Evolutionary conservation across 2,329 filamentous ascomycete genomes (phyloP).

Genomic region (Cladosporium sphaerospermum): DNA sequence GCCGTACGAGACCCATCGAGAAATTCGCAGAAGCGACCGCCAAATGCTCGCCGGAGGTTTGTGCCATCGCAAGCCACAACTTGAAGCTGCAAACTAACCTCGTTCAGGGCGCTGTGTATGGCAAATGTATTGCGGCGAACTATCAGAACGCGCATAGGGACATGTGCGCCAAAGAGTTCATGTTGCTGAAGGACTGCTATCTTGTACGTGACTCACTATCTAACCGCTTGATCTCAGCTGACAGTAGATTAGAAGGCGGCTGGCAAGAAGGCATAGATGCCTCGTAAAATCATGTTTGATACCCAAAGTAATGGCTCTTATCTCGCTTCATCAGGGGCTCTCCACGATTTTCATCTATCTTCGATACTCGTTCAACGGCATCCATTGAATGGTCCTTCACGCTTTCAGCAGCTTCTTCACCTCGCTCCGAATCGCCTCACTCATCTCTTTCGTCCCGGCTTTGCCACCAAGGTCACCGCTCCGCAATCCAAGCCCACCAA

Average conservation of each 20-base stretch:
- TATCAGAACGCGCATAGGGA: slow-evolving; percentile 88
- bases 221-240: not conserved
- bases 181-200: slow-evolving; percentile 80
- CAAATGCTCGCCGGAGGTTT: slow-evolving; percentile 61
- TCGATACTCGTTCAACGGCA: not conserved
- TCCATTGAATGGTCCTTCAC: not conserved
- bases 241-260: slow-evolving; percentile 21
- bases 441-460: slow-evolving; percentile 38
- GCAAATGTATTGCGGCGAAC: slow-evolving; percentile 83
- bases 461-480: slow-evolving; percentile 51
- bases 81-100: not conserved
- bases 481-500: slow-evolving; percentile 45
- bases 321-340: too few species aligned
- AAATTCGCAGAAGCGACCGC: slow-evolving; percentile 60
- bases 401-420: slow-evolving; percentile 21
- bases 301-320: not conserved
- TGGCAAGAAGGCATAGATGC: slow-evolving; percentile 20
- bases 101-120: slow-evolving; percentile 70
- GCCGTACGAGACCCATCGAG: slow-evolving; percentile 57
- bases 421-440: slow-evolving; percentile 32
- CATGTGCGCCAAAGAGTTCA: slow-evolving; percentile 80
- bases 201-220: slow-evolving; percentile 39
- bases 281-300: not conserved
- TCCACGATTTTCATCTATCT: not conserved
- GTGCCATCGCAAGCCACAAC: slow-evolving; percentile 12